Evolutionary conservation across 192 early-diverging fungal genomes (phyloP).

Genomic region (Entophlyctis luteolus): DNA sequence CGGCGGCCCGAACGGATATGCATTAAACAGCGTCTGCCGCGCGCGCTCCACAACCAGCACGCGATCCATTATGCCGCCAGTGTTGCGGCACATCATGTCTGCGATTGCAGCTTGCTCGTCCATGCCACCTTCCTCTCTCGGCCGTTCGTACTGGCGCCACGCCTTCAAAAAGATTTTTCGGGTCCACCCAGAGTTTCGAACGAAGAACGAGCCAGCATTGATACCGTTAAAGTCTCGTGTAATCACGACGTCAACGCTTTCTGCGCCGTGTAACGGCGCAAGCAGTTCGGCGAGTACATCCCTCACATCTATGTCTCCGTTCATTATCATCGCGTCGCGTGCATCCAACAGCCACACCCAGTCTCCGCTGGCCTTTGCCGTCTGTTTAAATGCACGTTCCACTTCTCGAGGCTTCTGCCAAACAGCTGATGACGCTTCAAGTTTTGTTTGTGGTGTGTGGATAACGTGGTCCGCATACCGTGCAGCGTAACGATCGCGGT

Average conservation of each 20-base stretch:
- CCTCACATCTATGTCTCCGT: conserved; percentile 6
- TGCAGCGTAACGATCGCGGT: not conserved
- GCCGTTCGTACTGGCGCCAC: not conserved
- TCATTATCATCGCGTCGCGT: conserved; percentile 8
- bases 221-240: not conserved
- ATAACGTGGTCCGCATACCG: not conserved
- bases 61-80: not conserved
- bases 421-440: not conserved
- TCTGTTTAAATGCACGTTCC: not conserved
- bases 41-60: not conserved
- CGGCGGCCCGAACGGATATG: not conserved
- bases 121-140: not conserved
- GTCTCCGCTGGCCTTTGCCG: not conserved
- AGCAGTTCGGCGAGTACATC: not conserved
- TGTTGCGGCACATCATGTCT: not conserved
- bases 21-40: conserved; percentile 4
- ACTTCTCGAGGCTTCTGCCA: conserved; percentile 8
- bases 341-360: conserved; percentile 14
- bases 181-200: conserved; percentile 8
- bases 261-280: not conserved
- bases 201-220: conserved; percentile 11
- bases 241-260: conserved; percentile 1
- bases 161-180: not conserved
- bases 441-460: not conserved
- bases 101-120: conserved; percentile 8